Conservation (phyloP, 441 rosid species). For the Pelargonium myrrhifolium region DNA sequence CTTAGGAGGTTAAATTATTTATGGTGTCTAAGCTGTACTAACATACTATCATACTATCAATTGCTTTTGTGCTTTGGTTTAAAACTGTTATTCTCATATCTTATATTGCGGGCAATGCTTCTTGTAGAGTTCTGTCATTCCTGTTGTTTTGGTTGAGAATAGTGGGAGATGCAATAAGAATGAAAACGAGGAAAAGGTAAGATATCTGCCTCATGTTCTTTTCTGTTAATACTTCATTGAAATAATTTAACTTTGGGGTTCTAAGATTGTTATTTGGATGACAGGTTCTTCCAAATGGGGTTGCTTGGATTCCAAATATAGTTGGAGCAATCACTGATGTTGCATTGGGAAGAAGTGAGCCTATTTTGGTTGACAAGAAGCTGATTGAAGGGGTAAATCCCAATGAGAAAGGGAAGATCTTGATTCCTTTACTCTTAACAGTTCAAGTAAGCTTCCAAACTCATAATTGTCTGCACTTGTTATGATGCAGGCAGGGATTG, state of each 20-base stretch:
- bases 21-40: background rate
- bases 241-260: background rate
- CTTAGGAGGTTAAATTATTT: no score
- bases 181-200: slow-evolving; percentile 77
- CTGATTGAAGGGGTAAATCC: slow-evolving; percentile 68
- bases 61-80: background rate
- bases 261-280: slow-evolving; percentile 12
- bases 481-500: no score
- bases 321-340: slow-evolving; percentile 60
- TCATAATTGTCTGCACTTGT: background rate
- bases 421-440: slow-evolving; percentile 37
- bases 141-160: slow-evolving; percentile 79
- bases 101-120: background rate
- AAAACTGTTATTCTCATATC: background rate
- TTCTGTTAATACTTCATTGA: slow-evolving; percentile 2
- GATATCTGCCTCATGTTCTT: slow-evolving; percentile 6
- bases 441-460: slow-evolving; percentile 34
- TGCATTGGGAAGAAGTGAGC: slow-evolving; percentile 48
- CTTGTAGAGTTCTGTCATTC: slow-evolving; percentile 47
- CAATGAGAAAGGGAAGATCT: slow-evolving; percentile 34
- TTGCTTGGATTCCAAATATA: slow-evolving; percentile 71
- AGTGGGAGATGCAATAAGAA: slow-evolving; percentile 95
- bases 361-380: slow-evolving; percentile 62
- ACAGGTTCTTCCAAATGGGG: slow-evolving; percentile 71
- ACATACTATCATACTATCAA: background rate